Evolutionary conservation across 768 basidiomycete genomes (phyloP).

Genomic region (Podaxis rugospora): DNA sequence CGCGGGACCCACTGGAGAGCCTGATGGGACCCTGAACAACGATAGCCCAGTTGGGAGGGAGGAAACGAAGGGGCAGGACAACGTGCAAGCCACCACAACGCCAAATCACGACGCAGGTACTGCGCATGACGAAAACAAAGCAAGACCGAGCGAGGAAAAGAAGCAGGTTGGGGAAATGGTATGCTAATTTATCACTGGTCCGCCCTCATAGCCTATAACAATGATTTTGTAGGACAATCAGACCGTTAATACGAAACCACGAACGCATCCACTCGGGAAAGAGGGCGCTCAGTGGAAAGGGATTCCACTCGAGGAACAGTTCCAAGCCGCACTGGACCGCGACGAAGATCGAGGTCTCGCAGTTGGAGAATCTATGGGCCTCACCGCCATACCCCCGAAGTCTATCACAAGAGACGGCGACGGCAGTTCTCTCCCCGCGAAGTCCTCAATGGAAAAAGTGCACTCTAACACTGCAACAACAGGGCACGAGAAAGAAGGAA

Average conservation of each 20-base stretch:
- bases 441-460: neutral
- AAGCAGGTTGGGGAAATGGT: neutral
- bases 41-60: neutral
- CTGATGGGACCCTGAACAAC: neutral
- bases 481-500: neutral
- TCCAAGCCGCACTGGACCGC: neutral
- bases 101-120: too few species aligned
- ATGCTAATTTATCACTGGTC: neutral
- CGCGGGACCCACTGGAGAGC: neutral
- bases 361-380: neutral
- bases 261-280: neutral
- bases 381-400: neutral
- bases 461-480: slow-evolving; percentile 1
- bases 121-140: neutral
- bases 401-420: neutral
- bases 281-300: slow-evolving; percentile 2
- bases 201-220: neutral
- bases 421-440: neutral
- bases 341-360: neutral
- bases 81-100: neutral
- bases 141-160: neutral
- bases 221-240: neutral
- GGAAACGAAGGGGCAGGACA: neutral
- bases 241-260: neutral
- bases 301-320: neutral